Evolutionary conservation across 805 yeast genomes (phyloP).

Genomic region (Barnettozyma salicaria): DNA sequence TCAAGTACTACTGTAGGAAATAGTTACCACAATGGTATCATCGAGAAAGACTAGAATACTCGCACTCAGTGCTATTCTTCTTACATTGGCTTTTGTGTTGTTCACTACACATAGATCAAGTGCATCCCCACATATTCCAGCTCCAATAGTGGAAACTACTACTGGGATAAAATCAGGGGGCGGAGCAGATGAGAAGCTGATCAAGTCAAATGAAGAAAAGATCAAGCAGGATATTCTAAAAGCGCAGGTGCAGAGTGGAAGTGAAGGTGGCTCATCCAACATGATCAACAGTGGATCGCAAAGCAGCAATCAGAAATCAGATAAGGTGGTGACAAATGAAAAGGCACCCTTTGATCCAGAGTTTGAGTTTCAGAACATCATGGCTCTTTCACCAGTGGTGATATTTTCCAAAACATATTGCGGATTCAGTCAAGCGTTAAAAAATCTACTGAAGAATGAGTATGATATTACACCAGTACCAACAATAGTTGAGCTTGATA

Average conservation of each 20-base stretch:
- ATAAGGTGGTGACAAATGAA: conserved; percentile 4
- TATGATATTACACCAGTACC: conserved; percentile 73
- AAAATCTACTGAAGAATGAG: conserved; percentile 53
- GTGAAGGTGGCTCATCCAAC: conserved; percentile 2
- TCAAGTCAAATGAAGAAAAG: conserved; percentile 32
- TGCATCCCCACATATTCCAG: conserved; percentile 1
- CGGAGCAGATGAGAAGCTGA: conserved; percentile 36
- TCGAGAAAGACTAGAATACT: conserved; percentile 35
- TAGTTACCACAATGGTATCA: conserved; percentile 17
- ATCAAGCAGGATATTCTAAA: conserved; percentile 18
- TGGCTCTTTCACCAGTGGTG: conserved; percentile 58
- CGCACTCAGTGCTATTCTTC: conserved; percentile 36
- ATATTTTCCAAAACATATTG: conserved; percentile 53
- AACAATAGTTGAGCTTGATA: conserved; percentile 73
- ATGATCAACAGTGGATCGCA: not conserved
- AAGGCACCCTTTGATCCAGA: conserved; percentile 39
- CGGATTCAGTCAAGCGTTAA: conserved; percentile 72
- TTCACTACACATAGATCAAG: conserved; percentile 26
- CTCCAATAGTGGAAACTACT: conserved; percentile 12
- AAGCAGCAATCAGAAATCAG: not conserved
- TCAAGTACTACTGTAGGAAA: no score
- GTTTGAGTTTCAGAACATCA: conserved; percentile 48
- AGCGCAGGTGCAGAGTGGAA: conserved; percentile 6
- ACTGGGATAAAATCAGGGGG: conserved; percentile 23
- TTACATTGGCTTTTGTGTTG: conserved; percentile 33